Percentiles rank a stretch among this genome's conserved stretches.
phyloP scores from a whole-genome alignment of 176 grass and related monocot species.

The Coix lacrymajobi region DNA sequence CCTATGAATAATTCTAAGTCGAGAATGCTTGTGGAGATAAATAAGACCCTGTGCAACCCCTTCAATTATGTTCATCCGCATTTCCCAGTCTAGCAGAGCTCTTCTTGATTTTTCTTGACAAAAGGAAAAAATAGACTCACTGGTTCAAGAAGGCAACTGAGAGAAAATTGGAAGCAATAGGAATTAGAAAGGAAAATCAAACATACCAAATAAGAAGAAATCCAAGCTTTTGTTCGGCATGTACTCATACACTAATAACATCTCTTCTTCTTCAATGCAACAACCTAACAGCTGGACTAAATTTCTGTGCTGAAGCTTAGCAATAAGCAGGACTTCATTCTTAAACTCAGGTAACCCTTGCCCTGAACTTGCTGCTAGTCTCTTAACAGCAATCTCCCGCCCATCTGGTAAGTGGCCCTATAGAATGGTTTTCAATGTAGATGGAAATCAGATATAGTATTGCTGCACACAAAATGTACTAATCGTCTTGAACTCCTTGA shows the following conservation, averaged over 20 bases:
- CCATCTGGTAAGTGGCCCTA: constrained; percentile 31
- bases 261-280: constrained; percentile 51
- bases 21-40: constrained; percentile 69
- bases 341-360: constrained; percentile 55
- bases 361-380: constrained; percentile 42
- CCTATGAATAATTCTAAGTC: constrained; percentile 50
- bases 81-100: constrained; percentile 28
- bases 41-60: constrained; percentile 58
- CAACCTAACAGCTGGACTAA: constrained; percentile 46
- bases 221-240: constrained; percentile 70
- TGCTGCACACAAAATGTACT: not conserved
- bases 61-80: constrained; percentile 49
- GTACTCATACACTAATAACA: constrained; percentile 46
- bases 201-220: constrained; percentile 53
- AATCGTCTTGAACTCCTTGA: not conserved
- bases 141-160: not conserved
- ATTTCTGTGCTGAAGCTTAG: constrained; percentile 58
- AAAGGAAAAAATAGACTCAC: not conserved
- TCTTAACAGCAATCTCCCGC: constrained; percentile 44
- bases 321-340: constrained; percentile 49
- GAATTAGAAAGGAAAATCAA: not conserved
- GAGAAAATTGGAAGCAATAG: not conserved
- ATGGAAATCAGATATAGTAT: not conserved
- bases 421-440: constrained; percentile 8
- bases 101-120: constrained; percentile 34